Percentiles rank a stretch among this genome's conserved stretches.
Evolutionary conservation across 192 early-diverging fungal genomes (phyloP).

Genomic region (Globomyces pollinis-pini): DNA sequence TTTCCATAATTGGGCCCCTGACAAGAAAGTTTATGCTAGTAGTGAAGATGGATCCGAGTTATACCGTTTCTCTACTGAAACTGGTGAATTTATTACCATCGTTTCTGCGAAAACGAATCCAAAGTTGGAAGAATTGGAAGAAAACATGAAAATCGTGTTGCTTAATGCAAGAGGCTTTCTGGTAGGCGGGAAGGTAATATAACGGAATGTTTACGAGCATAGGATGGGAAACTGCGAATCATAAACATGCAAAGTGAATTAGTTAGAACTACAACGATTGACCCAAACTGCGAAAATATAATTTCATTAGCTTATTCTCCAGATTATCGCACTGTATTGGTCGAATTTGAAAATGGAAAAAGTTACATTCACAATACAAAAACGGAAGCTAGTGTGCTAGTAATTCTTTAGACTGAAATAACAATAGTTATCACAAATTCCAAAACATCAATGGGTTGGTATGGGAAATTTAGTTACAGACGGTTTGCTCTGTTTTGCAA

Average conservation of each 20-base stretch:
- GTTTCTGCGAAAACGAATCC: neutral
- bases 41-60: slow-evolving; percentile 3
- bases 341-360: slow-evolving; percentile 15
- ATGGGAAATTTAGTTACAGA: neutral
- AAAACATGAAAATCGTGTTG: slow-evolving; percentile 18
- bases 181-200: slow-evolving; percentile 33
- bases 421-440: neutral
- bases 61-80: neutral
- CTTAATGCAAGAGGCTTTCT: slow-evolving; percentile 23
- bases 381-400: neutral
- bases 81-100: neutral
- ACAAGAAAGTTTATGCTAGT: slow-evolving; percentile 9
- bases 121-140: neutral
- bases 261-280: slow-evolving; percentile 9
- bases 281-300: slow-evolving; percentile 12
- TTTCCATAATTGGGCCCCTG: neutral
- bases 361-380: slow-evolving; percentile 16
- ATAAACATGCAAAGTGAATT: slow-evolving; percentile 13
- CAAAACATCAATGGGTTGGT: neutral
- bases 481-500: neutral
- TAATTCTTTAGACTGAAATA: neutral
- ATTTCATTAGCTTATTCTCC: slow-evolving; percentile 28
- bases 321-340: slow-evolving; percentile 21
- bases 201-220: neutral
- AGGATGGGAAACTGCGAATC: slow-evolving; percentile 36